These are phyloP conservation scores for Chrysoporthe cubensis DNA, from an alignment of 2,329 filamentous ascomycete species.

Conservation along the genomic window DNA sequence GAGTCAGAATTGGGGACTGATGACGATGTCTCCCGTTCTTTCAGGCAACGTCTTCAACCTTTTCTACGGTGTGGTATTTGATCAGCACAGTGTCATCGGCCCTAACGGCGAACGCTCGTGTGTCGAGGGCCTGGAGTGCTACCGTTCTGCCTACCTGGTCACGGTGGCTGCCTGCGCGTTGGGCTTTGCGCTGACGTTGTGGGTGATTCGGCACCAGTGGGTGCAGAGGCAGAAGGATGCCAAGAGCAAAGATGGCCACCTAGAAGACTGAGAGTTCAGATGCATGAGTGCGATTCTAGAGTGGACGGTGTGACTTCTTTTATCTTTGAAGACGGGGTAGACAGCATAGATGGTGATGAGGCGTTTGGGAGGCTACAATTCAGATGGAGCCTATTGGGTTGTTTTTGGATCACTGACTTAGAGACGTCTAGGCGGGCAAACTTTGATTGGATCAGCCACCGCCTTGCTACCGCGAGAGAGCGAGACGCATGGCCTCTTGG, in stretches of 20 bases:
- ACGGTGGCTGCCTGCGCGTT: conserved; percentile 73
- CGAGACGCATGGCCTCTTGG: no score
- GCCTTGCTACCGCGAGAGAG: background rate
- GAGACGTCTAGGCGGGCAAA: background rate
- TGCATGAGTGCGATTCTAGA: background rate
- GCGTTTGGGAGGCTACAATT: conserved; percentile 2
- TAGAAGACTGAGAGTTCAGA: conserved; percentile 38
- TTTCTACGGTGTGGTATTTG: conserved; percentile 83
- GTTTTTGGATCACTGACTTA: background rate
- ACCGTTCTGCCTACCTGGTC: conserved; percentile 77
- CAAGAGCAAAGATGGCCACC: conserved; percentile 39
- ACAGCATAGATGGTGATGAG: conserved; percentile 7
- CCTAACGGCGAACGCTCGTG: conserved; percentile 75
- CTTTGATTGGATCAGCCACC: background rate
- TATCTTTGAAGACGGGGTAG: background rate
- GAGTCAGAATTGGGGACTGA: conserved; percentile 94
- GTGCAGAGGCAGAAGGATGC: conserved; percentile 42
- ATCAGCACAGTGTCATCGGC: conserved; percentile 73
- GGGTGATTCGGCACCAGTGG: conserved; percentile 67
- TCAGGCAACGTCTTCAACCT: conserved; percentile 93
- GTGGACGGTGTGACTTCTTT: background rate
- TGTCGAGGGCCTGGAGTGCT: conserved; percentile 77
- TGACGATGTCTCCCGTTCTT: conserved; percentile 86
- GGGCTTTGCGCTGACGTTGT: conserved; percentile 71
- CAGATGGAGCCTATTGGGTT: background rate